Conservation (phyloP, 2,329 filamentous ascomycete genomes). For the Penicillium expansum region DNA sequence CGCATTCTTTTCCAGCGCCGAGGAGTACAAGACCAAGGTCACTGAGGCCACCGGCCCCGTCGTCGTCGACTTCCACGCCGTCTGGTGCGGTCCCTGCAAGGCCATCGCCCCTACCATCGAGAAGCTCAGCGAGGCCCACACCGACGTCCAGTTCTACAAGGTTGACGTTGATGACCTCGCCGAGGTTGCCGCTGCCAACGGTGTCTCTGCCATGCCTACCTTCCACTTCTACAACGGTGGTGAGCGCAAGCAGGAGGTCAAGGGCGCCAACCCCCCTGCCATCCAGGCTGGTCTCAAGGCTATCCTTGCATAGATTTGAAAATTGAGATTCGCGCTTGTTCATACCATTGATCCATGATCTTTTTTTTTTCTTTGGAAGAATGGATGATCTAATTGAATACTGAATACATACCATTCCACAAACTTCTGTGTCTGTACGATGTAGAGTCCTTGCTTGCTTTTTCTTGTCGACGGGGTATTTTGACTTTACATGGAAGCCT, state of each 20-base stretch:
- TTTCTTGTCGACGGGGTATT: background rate
- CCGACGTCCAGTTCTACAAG: conserved; percentile 74
- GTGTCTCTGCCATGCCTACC: conserved; percentile 87
- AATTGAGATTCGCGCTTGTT: conserved; percentile 4
- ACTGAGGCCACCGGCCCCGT: conserved; percentile 55
- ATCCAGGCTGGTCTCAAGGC: conserved; percentile 49
- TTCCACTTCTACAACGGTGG: conserved; percentile 83
- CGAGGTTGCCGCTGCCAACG: conserved; percentile 72
- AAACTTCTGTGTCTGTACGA: background rate
- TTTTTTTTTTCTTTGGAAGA: background rate
- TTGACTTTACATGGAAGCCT: background rate
- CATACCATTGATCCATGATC: background rate
- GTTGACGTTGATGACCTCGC: conserved; percentile 83
- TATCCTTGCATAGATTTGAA: conserved; percentile 21
- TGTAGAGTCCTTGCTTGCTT: background rate
- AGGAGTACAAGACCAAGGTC: conserved; percentile 57
- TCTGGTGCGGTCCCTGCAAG: conserved; percentile 96
- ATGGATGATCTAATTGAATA: background rate
- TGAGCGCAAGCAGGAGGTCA: conserved; percentile 67
- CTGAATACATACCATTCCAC: background rate
- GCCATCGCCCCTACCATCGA: conserved; percentile 74
- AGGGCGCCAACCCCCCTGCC: conserved; percentile 76
- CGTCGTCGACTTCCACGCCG: conserved; percentile 82
- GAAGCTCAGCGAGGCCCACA: conserved; percentile 59
- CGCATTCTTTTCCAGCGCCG: conserved; percentile 47